Conservation (phyloP, 2,329 filamentous ascomycete species). For the Diaporthe ampelina region DNA sequence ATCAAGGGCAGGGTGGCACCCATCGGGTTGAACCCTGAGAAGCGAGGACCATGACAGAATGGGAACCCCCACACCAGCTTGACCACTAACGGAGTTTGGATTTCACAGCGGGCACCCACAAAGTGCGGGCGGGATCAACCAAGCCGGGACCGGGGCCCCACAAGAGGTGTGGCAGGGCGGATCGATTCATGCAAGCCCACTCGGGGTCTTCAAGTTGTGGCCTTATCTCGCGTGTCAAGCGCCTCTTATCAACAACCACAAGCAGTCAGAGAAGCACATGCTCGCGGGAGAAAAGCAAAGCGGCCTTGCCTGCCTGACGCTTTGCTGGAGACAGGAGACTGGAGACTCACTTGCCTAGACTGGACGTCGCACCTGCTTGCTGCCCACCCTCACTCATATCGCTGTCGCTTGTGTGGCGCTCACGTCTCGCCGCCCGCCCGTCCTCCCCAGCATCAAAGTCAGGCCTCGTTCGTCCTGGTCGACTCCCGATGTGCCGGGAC, state of each 20-base stretch:
- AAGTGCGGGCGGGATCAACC: constrained; percentile 15
- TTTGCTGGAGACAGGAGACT: neutral
- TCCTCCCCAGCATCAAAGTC: neutral
- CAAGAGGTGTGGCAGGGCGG: constrained; percentile 3
- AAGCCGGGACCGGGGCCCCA: constrained; percentile 29
- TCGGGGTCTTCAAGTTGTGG: neutral
- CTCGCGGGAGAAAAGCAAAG: neutral
- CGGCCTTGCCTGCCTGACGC: neutral
- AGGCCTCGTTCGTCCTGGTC: neutral
- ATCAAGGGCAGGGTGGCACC: too few relatives aligned
- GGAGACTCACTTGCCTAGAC: constrained; percentile 10
- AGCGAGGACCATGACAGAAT: too few relatives aligned
- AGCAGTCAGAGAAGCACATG: neutral
- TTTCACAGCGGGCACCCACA: neutral
- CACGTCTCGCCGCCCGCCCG: neutral
- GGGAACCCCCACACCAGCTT: neutral
- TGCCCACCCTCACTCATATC: neutral
- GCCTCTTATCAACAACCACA: constrained; percentile 3
- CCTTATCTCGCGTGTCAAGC: constrained; percentile 13
- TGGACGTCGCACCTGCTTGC: constrained; percentile 10
- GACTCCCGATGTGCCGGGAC: neutral
- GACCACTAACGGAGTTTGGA: neutral
- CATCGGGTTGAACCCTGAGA: constrained; percentile 2
- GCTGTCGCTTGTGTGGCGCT: neutral
- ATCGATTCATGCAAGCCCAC: constrained; percentile 24